A percentile compares a stretch with the other conserved stretches of the same genome.
Conservation (phyloP, 2,329 filamentous ascomycete genomes). For the Ilyonectria robusta region DNA sequence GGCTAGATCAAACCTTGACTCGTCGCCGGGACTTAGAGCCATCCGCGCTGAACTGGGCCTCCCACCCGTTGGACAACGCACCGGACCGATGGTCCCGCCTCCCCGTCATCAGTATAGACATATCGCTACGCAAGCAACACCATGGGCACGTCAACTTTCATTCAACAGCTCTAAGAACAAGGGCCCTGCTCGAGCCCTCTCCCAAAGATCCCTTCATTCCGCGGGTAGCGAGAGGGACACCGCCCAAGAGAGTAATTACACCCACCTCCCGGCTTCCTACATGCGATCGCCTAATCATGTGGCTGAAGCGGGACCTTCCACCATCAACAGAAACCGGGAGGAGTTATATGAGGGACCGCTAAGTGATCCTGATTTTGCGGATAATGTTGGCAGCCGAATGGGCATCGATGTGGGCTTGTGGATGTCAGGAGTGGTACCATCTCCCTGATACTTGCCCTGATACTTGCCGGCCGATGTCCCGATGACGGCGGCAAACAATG, state of each 20-base stretch:
- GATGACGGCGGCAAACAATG: background rate
- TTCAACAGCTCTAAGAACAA: background rate
- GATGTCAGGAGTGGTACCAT: background rate
- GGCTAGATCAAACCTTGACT: background rate
- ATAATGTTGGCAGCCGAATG: background rate
- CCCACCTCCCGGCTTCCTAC: background rate
- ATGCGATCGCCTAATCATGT: background rate
- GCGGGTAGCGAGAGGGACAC: background rate
- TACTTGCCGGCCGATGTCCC: background rate
- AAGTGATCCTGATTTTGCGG: background rate
- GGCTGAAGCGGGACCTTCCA: slow-evolving; percentile 9
- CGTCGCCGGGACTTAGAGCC: background rate
- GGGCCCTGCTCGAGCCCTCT: background rate
- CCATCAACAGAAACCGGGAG: background rate
- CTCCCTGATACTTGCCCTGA: background rate
- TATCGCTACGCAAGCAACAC: background rate
- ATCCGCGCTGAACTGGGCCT: too few relatives aligned
- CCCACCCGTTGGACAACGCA: background rate
- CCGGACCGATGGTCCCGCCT: background rate
- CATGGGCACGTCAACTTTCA: background rate
- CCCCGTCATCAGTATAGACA: background rate
- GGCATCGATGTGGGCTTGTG: slow-evolving; percentile 9
- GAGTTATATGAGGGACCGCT: background rate
- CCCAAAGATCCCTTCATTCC: background rate
- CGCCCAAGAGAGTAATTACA: background rate